These are phyloP conservation scores for Cenchrus americanus DNA, from an alignment of 176 grass and related monocot genomes.

Conservation along the genomic window DNA sequence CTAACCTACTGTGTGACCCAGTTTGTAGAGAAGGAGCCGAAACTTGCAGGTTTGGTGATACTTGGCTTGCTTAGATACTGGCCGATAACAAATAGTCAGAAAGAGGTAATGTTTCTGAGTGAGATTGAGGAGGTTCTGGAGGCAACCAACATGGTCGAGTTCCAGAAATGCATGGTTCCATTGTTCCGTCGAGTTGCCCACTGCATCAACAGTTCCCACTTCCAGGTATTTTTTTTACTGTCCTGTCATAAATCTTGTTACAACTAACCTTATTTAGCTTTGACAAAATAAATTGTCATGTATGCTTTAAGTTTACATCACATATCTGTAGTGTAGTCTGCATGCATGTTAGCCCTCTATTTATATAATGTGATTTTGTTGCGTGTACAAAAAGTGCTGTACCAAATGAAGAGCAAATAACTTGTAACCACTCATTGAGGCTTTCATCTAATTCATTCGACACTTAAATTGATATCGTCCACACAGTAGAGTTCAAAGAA, in stretches of 20 bases:
- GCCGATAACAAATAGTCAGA: slow-evolving; percentile 79
- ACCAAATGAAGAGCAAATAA: slow-evolving; percentile 7
- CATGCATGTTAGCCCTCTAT: background rate
- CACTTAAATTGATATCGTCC: background rate
- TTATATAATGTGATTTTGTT: background rate
- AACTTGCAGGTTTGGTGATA: slow-evolving; percentile 63
- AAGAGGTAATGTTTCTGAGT: slow-evolving; percentile 85
- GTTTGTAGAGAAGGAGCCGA: slow-evolving; percentile 76
- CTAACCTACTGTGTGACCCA: slow-evolving; percentile 72
- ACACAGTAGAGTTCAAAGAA: background rate
- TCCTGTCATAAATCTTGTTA: background rate
- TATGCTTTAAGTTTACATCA: background rate
- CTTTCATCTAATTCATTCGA: background rate
- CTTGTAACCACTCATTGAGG: background rate
- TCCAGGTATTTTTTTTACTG: slow-evolving; percentile 54
- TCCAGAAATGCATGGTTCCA: slow-evolving; percentile 72
- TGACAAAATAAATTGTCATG: background rate
- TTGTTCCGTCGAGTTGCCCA: slow-evolving; percentile 62
- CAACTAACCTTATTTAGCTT: slow-evolving; percentile 4
- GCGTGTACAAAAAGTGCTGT: background rate
- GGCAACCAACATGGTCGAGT: slow-evolving; percentile 53
- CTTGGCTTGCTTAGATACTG: slow-evolving; percentile 69
- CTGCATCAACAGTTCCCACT: slow-evolving; percentile 69
- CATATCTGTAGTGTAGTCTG: background rate
- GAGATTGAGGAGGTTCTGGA: slow-evolving; percentile 75